Evolutionary conservation across 352 stramenopile species (phyloP).

Genomic region (Globisporangium heterothallicum): DNA sequence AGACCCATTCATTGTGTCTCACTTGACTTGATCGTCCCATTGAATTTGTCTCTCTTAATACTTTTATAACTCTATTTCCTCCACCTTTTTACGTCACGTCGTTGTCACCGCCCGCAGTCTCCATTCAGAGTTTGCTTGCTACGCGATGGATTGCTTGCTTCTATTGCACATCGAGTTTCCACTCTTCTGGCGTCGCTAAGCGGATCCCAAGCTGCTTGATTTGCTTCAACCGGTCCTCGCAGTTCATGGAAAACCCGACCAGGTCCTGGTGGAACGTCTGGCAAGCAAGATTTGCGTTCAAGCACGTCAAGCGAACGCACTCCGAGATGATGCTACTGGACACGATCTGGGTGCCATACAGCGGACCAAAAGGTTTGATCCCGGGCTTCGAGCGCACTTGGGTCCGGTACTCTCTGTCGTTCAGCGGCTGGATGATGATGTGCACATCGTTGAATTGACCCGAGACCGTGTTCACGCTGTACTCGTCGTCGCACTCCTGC

Average conservation of each 20-base stretch:
- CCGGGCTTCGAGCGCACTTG: constrained; percentile 69
- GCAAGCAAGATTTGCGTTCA: constrained; percentile 83
- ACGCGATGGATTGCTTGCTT: no score
- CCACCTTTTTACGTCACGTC: no score
- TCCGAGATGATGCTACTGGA: constrained; percentile 53
- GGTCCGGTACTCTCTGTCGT: constrained; percentile 65
- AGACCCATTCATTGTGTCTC: no score
- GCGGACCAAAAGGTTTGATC: constrained; percentile 67
- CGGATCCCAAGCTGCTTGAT: constrained; percentile 80
- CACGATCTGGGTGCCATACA: constrained; percentile 73
- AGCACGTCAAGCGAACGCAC: constrained; percentile 62
- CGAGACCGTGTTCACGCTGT: constrained; percentile 68
- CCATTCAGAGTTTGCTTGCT: no score
- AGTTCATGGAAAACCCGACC: constrained; percentile 74
- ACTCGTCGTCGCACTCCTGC: constrained; percentile 75
- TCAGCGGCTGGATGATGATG: constrained; percentile 81
- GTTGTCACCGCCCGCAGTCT: no score
- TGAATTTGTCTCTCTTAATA: no score
- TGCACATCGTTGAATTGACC: constrained; percentile 87
- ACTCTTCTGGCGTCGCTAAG: constrained; percentile 43
- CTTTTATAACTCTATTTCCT: no score
- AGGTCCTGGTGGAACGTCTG: constrained; percentile 81
- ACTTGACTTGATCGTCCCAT: no score
- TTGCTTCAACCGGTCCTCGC: constrained; percentile 81
- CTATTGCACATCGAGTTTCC: constrained; percentile 47